Conservation (phyloP, 2,329 filamentous ascomycete species). For the Ophiostoma perfectum region DNA sequence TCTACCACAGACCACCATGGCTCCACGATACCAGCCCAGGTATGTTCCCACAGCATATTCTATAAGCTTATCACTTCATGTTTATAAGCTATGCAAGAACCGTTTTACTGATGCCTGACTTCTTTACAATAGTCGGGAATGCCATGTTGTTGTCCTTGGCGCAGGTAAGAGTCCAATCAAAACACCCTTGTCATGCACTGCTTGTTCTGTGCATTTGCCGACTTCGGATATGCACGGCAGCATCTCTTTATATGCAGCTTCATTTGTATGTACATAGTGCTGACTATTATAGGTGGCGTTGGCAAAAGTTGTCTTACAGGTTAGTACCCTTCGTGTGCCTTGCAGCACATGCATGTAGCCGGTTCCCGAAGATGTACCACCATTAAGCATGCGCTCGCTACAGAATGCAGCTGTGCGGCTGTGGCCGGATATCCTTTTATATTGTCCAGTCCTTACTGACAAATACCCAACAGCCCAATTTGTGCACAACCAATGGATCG, state of each 20-base stretch:
- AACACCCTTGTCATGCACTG: background rate
- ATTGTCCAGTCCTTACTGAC: slow-evolving; percentile 7
- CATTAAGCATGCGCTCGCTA: too few relatives aligned
- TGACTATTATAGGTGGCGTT: slow-evolving; percentile 62
- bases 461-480: slow-evolving; percentile 63
- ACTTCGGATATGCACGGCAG: background rate
- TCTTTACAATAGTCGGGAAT: slow-evolving; percentile 56
- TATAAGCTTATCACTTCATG: background rate
- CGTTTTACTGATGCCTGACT: background rate
- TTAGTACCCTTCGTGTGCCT: slow-evolving; percentile 39
- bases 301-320: slow-evolving; percentile 90
- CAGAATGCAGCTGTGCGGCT: background rate
- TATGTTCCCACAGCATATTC: background rate
- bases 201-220: background rate
- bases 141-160: slow-evolving; percentile 76
- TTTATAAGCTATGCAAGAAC: background rate
- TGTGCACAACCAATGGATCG: slow-evolving; percentile 90
- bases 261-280: slow-evolving; percentile 1
- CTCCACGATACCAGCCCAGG: slow-evolving; percentile 12
- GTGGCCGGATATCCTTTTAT: background rate
- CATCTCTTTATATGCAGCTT: slow-evolving; percentile 10
- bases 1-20: background rate
- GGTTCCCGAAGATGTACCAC: background rate
- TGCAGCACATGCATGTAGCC: slow-evolving; percentile 21
- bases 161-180: slow-evolving; percentile 52